Percentiles rank a stretch among this genome's conserved stretches.
Conservation (phyloP, 176 grass and related monocot species). For the Ensete ventricosum region DNA sequence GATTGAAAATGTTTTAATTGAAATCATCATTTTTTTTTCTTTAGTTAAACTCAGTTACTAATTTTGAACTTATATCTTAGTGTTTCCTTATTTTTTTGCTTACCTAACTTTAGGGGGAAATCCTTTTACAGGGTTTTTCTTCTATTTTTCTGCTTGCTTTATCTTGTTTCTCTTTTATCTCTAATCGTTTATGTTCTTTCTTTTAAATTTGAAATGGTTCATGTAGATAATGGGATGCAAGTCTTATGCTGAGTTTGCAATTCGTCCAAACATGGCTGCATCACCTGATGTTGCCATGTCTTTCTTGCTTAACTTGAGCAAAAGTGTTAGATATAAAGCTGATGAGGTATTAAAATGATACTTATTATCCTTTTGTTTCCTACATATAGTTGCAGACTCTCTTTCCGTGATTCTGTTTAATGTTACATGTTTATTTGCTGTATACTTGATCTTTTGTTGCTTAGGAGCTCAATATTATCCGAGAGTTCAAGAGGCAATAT, state of each 20-base stretch:
- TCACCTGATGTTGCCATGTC: constrained; percentile 65
- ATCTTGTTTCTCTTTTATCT: background rate
- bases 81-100: too few species aligned
- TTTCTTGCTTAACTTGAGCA: constrained; percentile 74
- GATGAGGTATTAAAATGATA: constrained; percentile 45
- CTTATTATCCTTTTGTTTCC: background rate
- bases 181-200: background rate
- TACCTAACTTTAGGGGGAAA: background rate
- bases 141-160: background rate
- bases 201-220: background rate
- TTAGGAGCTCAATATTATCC: constrained; percentile 67
- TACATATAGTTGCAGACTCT: too few species aligned
- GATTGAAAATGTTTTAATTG: too few species aligned
- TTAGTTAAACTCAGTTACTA: too few species aligned
- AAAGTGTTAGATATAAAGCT: constrained; percentile 64
- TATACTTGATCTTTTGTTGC: background rate
- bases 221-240: constrained; percentile 77
- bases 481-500: constrained; percentile 60
- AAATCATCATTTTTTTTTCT: too few species aligned
- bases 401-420: too few species aligned
- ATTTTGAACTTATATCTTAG: too few species aligned
- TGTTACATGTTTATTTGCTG: background rate
- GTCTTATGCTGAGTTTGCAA: constrained; percentile 88
- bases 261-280: constrained; percentile 77
- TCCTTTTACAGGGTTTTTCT: background rate